These are phyloP conservation scores for Amanita rubescens DNA, from an alignment of 768 basidiomycete species.

Conservation along the genomic window DNA sequence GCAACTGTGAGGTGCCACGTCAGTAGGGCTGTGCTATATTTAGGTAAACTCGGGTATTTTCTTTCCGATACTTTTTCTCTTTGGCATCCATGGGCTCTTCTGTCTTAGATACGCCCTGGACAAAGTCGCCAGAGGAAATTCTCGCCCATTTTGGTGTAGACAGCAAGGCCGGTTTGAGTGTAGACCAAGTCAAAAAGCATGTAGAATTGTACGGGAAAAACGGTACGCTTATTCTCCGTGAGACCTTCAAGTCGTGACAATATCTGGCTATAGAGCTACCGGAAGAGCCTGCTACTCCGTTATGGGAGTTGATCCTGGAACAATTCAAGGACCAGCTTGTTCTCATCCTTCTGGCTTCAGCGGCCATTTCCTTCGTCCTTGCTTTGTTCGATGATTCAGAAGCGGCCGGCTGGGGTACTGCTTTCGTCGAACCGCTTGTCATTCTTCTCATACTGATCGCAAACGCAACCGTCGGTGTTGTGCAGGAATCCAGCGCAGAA, in stretches of 20 bases:
- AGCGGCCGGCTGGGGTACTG: slow-evolving; percentile 61
- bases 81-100: slow-evolving; percentile 12
- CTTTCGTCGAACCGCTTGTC: slow-evolving; percentile 93
- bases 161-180: slow-evolving; percentile 50
- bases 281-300: slow-evolving; percentile 82
- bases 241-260: background rate
- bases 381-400: slow-evolving; percentile 80
- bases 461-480: slow-evolving; percentile 95
- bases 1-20: slow-evolving; percentile 26
- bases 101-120: slow-evolving; percentile 74
- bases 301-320: slow-evolving; percentile 94
- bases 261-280: slow-evolving; percentile 53
- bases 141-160: slow-evolving; percentile 71
- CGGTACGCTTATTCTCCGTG: slow-evolving; percentile 35
- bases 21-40: slow-evolving; percentile 26
- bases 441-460: slow-evolving; percentile 94
- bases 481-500: slow-evolving; percentile 96
- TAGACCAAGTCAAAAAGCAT: slow-evolving; percentile 63
- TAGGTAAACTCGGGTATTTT: background rate
- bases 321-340: slow-evolving; percentile 99
- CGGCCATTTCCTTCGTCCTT: slow-evolving; percentile 87
- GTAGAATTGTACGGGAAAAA: slow-evolving; percentile 82
- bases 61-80: slow-evolving; percentile 13
- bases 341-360: slow-evolving; percentile 90
- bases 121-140: slow-evolving; percentile 57